Evolutionary conservation across 1,284 basidiomycete genomes (phyloP).

Genomic region (Cerrena zonata): DNA sequence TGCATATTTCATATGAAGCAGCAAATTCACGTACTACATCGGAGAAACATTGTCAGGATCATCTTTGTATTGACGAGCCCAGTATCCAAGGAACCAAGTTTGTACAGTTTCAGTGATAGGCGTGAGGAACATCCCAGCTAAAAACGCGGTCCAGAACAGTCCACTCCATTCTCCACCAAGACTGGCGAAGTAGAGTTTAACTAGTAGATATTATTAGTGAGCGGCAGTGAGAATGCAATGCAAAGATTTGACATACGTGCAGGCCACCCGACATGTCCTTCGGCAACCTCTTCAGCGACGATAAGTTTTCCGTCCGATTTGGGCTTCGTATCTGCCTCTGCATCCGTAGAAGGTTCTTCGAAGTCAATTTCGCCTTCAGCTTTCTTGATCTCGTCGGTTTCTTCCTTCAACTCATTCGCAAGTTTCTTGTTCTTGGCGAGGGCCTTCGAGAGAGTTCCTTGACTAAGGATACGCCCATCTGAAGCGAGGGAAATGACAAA

Average conservation of each 20-base stretch:
- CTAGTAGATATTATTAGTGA: constrained; percentile 17
- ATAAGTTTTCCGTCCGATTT: constrained; percentile 43
- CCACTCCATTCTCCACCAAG: constrained; percentile 27
- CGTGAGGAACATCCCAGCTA: constrained; percentile 18
- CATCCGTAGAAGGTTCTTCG: constrained; percentile 19
- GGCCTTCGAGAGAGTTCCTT: constrained; percentile 42
- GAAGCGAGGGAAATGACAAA: constrained; percentile 54
- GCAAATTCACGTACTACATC: constrained; percentile 13
- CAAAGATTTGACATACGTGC: constrained; percentile 30
- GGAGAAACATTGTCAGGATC: constrained; percentile 20
- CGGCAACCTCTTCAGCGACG: constrained; percentile 53
- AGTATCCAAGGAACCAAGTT: constrained; percentile 27
- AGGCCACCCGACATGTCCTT: constrained; percentile 48
- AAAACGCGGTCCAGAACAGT: constrained; percentile 31
- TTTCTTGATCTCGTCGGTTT: constrained; percentile 36
- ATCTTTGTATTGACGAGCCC: constrained; percentile 29
- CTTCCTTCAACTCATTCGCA: constrained; percentile 34
- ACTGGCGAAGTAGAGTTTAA: constrained; percentile 26
- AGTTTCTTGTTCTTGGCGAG: constrained; percentile 37
- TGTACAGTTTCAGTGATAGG: constrained; percentile 12
- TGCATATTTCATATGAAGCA: not conserved
- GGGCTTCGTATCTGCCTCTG: constrained; percentile 14
- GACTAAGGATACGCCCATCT: constrained; percentile 46
- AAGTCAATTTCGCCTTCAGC: constrained; percentile 36
- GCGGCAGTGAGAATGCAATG: constrained; percentile 19